Percentiles rank a stretch among this genome's conserved stretches.
phyloP scores from a whole-genome alignment of 1,139 yeast species.

The Casaregolazyma lundiana region DNA sequence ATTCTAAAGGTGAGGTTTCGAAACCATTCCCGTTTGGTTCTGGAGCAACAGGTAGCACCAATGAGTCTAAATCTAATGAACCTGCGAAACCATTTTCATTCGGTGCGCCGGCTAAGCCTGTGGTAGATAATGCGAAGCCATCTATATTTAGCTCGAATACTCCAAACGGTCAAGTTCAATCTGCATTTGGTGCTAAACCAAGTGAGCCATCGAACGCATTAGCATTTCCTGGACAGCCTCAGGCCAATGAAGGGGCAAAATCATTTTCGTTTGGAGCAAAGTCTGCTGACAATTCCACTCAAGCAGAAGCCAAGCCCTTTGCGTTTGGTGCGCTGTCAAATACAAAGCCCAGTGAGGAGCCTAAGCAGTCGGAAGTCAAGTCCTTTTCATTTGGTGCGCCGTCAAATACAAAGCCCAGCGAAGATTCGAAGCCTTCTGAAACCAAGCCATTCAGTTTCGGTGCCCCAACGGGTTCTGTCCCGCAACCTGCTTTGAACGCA shows the following conservation, averaged over 20 bases:
- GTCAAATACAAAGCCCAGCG: background rate
- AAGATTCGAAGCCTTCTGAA: background rate
- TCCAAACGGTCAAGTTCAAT: background rate
- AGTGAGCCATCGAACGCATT: background rate
- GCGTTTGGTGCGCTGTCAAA: slow-evolving; percentile 6
- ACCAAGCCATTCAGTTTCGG: slow-evolving; percentile 10
- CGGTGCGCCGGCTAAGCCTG: background rate
- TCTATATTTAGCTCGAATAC: background rate
- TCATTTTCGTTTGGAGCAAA: slow-evolving; percentile 12
- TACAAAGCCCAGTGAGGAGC: slow-evolving; percentile 1
- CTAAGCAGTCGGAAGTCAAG: background rate
- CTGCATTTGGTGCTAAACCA: background rate
- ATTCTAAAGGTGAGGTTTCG: slow-evolving; percentile 2
- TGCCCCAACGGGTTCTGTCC: background rate
- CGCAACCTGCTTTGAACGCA: background rate
- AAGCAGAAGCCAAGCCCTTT: slow-evolving; percentile 3
- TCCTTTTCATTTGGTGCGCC: slow-evolving; percentile 6
- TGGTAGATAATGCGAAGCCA: background rate
- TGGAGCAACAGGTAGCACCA: background rate
- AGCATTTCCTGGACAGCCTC: background rate
- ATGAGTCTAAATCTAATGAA: background rate
- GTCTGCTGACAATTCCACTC: slow-evolving; percentile 6
- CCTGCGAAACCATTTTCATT: slow-evolving; percentile 1
- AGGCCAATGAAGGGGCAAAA: background rate
- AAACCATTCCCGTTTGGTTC: slow-evolving; percentile 6